These are phyloP conservation scores for Cyclotella kingstonii DNA, from an alignment of 108 stramenopile species.

Conservation along the genomic window DNA sequence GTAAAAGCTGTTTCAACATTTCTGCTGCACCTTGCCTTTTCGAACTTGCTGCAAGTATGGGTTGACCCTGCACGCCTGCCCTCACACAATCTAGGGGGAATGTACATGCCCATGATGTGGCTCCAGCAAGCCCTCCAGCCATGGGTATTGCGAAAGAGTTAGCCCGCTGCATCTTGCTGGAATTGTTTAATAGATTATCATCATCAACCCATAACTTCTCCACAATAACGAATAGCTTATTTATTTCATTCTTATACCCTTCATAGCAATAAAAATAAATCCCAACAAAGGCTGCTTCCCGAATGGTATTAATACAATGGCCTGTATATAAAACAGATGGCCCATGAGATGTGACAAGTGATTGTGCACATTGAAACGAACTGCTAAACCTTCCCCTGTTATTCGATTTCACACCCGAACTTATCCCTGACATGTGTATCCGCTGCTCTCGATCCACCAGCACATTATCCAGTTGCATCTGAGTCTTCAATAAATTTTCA, in stretches of 20 bases:
- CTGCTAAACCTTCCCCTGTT: slow-evolving; percentile 52
- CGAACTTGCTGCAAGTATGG: slow-evolving; percentile 16
- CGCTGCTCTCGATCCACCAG: slow-evolving; percentile 23
- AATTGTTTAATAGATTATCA: background rate
- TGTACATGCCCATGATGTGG: slow-evolving; percentile 81
- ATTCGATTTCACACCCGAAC: background rate
- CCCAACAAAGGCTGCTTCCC: slow-evolving; percentile 80
- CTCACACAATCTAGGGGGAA: slow-evolving; percentile 90
- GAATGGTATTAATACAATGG: slow-evolving; percentile 78
- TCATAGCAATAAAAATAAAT: slow-evolving; percentile 90
- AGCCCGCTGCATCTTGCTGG: background rate
- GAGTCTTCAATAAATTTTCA: slow-evolving; percentile 82
- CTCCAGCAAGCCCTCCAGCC: slow-evolving; percentile 85
- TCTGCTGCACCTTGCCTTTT: slow-evolving; percentile 48
- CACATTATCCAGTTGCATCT: slow-evolving; percentile 59
- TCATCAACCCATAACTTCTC: slow-evolving; percentile 12
- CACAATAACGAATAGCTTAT: slow-evolving; percentile 3
- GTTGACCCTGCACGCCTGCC: slow-evolving; percentile 80
- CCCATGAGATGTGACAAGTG: slow-evolving; percentile 61
- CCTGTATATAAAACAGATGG: slow-evolving; percentile 72
- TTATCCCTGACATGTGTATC: slow-evolving; percentile 8
- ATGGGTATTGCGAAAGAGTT: slow-evolving; percentile 69
- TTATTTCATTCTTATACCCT: slow-evolving; percentile 56
- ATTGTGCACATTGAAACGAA: slow-evolving; percentile 64
- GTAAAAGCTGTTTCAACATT: slow-evolving; percentile 48